phyloP scores from a whole-genome alignment of 202 grass and related monocot genomes.

The Setaria italica region DNA sequence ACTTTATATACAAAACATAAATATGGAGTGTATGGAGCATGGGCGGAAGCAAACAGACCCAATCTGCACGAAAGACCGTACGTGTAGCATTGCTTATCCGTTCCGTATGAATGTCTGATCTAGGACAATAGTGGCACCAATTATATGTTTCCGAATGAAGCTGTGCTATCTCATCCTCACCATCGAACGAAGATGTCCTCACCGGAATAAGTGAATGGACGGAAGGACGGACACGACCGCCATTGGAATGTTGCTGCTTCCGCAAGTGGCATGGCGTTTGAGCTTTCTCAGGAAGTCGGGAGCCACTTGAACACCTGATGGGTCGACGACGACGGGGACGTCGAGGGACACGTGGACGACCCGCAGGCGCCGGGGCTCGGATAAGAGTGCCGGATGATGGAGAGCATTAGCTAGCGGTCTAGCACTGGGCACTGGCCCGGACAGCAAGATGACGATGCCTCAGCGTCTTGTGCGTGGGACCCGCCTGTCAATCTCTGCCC shows the following conservation, averaged over 20 bases:
- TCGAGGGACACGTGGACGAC: conserved; percentile 25
- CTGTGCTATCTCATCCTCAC: neutral
- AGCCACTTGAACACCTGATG: conserved; percentile 34
- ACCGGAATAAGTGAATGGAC: too few species aligned
- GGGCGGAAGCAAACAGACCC: too few species aligned
- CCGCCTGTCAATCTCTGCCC: neutral
- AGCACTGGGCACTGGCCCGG: neutral
- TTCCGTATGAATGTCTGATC: neutral
- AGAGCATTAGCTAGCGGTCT: neutral
- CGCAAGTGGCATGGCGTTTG: conserved; percentile 27
- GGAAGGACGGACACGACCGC: neutral
- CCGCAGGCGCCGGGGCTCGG: neutral
- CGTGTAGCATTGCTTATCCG: neutral
- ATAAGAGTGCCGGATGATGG: neutral
- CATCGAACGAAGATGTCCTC: neutral
- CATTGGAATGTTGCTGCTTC: conserved; percentile 46
- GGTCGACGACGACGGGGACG: neutral
- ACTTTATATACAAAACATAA: too few species aligned
- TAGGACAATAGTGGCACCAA: conserved; percentile 7
- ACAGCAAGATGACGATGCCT: neutral
- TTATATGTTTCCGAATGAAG: neutral
- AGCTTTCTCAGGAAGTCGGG: neutral
- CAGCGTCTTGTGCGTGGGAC: neutral
- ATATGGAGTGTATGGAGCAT: too few species aligned
- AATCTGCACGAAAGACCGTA: neutral